Evolutionary conservation across 106 monocot genomes (phyloP).

Genomic region (Iris macrosiphon): DNA sequence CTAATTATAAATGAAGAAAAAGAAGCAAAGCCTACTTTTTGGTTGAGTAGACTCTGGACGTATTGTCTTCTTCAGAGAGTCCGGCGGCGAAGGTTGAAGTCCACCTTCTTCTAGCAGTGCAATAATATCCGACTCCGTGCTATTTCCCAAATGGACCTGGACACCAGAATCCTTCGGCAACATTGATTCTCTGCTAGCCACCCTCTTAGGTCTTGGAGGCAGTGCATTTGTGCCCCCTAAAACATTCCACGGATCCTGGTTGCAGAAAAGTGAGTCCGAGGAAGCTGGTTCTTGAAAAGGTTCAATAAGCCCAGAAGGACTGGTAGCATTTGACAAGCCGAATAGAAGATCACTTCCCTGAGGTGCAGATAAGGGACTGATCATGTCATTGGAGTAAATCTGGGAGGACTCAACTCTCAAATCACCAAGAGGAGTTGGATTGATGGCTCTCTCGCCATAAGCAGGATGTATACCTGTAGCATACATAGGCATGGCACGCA

Average conservation of each 20-base stretch:
- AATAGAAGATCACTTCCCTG: slow-evolving; percentile 11
- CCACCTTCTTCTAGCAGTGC: slow-evolving; percentile 40
- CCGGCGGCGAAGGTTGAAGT: slow-evolving; percentile 13
- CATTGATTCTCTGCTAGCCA: slow-evolving; percentile 28
- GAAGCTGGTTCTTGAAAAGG: slow-evolving; percentile 16
- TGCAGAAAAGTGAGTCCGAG: slow-evolving; percentile 33
- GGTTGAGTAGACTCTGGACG: slow-evolving; percentile 5
- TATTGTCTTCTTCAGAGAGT: slow-evolving; percentile 12
- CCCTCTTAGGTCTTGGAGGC: slow-evolving; percentile 26
- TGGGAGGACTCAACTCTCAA: slow-evolving; percentile 13
- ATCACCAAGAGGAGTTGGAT: slow-evolving; percentile 4
- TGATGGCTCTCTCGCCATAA: slow-evolving; percentile 1
- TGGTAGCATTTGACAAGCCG: background rate
- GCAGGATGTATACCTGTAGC: slow-evolving; percentile 11
- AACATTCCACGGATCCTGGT: slow-evolving; percentile 35
- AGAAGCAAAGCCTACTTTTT: slow-evolving; percentile 21
- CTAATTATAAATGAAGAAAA: background rate
- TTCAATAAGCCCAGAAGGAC: slow-evolving; percentile 10
- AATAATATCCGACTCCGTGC: slow-evolving; percentile 14
- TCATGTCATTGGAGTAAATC: background rate
- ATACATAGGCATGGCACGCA: slow-evolving; percentile 10
- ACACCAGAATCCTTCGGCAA: slow-evolving; percentile 12
- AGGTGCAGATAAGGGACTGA: slow-evolving; percentile 13
- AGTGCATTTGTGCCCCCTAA: slow-evolving; percentile 18
- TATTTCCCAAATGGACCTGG: slow-evolving; percentile 21